Evolutionary conservation across 345 rosid species (phyloP), one percentile per base, ranked within the genome.

Genomic region (Linum trigynum): DNA sequence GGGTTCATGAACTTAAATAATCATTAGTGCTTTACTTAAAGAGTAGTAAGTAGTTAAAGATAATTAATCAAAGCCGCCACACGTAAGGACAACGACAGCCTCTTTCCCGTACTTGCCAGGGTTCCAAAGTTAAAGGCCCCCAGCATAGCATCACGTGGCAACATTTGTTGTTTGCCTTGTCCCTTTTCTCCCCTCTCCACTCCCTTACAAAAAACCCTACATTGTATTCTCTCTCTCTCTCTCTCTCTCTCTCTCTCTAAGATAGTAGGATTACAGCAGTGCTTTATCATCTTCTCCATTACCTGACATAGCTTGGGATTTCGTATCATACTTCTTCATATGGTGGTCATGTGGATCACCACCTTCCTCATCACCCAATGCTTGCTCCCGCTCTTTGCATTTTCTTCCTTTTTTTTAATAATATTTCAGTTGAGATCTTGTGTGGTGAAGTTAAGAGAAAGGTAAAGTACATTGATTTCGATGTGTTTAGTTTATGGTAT

Each of bases 71-170:
- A 75, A 74, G 92, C 88, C 85, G 86, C 84, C 87, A 78, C 77
- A 76, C 63, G 83, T 75, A 81, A 84, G 87, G 89, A 84, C 92
- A 83, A 81, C 38, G 89, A 84, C 89, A 81, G 81, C 81, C 86
- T 83, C 84, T 74, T 75, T 72, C 78, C 83, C 76, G 80, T 73
- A 73, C 81, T 78, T 73, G 55, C 74, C 32, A 1, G 53, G 53
- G 9, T 63, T 84, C 84, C 84, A 84, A 84, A 23, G 32, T 23
- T 23, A 23, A 80, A 79, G 79, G 85, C 89, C 82, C 82, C 32
- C 32, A 23, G 80, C 89, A 72, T 84, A 23, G 80, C 89, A 72
- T 84, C 89, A 84, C 89, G 85, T 84, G 87, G 86, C 72, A 68
- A 58, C 82, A 43, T 75, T 81, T 81, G 80, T 79, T 69, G 71